Percentiles rank a stretch among this genome's conserved stretches.
Evolutionary conservation across 1,284 basidiomycete species (phyloP).

Genomic region (Vanrija humicola): DNA sequence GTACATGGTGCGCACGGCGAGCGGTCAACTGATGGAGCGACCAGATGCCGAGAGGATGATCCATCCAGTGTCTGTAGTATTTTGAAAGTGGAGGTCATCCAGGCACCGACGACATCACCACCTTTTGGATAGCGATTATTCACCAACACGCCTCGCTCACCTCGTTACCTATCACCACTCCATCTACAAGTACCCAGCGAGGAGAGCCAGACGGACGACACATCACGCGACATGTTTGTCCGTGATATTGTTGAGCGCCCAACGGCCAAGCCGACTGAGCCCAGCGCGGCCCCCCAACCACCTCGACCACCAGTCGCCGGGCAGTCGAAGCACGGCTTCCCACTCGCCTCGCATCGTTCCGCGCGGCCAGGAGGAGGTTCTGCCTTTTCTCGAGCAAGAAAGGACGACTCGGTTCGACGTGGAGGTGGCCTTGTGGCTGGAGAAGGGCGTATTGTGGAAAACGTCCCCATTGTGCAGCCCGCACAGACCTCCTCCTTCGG

Average conservation of each 20-base stretch:
- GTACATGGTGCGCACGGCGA: background rate
- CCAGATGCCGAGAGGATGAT: too few species aligned
- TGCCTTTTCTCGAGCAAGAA: constrained; percentile 12
- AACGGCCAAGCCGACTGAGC: constrained; percentile 12
- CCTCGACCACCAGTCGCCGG: constrained; percentile 16
- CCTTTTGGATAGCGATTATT: background rate
- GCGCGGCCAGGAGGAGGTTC: background rate
- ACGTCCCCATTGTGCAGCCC: too few species aligned
- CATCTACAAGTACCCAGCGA: background rate
- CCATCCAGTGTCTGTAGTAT: too few species aligned
- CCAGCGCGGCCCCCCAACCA: background rate
- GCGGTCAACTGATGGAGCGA: too few species aligned
- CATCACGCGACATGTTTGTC: constrained; percentile 20
- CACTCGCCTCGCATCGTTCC: constrained; percentile 11
- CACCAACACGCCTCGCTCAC: too few species aligned
- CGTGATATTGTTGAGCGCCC: constrained; percentile 32
- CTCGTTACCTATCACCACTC: background rate
- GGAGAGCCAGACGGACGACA: background rate
- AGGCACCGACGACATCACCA: background rate
- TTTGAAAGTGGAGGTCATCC: constrained; percentile 6
- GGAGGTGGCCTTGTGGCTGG: constrained; percentile 8
- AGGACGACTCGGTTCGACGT: constrained; percentile 1
- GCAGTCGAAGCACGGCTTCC: constrained; percentile 9
- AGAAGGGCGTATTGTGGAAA: constrained; percentile 13
- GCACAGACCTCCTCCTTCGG: too few species aligned